Base-by-base conservation (phyloP, 345 rosid species). In the Gynandropsis gynandra region DNA sequence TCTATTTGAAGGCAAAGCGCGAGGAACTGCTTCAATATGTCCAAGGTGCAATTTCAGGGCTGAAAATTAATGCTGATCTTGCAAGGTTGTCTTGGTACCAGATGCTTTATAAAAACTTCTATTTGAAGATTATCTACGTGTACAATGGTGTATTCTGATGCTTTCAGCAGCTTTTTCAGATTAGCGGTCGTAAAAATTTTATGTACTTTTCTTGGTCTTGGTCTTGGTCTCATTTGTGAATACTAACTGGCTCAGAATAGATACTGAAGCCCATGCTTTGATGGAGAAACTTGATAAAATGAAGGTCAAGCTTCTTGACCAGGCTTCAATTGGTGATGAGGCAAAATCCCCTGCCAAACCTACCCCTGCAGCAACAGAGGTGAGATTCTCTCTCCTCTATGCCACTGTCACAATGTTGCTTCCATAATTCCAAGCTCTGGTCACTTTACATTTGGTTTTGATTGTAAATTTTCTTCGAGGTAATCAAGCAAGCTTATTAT, bases 21-120 rank as follows among this genome's bases (percentile, higher is more conserved):
- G 92, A 84, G 74, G 98, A 90, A 50, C 64, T 90, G 40, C 94
- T 90, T 58, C 81, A 77, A 54, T 82, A 80, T 74, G 96, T 95
- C 19, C 89, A 84, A 73, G 65, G 63, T 69, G 95, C 98, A 53
- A 87, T 90, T 59, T 53, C 82, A 52, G 98, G 96, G 69, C 67
- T 90, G 41, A 90, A 87, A 76, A 39, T 79, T 42, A 80, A 77
- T 72, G 78, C 83, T 63, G 82, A 80, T 64, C 61, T 77, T 59
- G 57, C 71, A 62, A 89, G 97, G 94, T 86, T 70, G 69, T 68
- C 56, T 48, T 33, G 34, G 45, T 61, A 54, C 21, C 45, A 9
- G 32, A 43, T 36, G 9, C 16, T 49, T 61, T 13, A n/a, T 39
- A 16, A 15, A 10, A 42, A 2, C 43, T 37, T 17, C 41, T 24